Percentiles rank a stretch among this genome's conserved stretches.
phyloP scores from a whole-genome alignment of 306 rosid species.

The Pterocarpus macrocarpus region DNA sequence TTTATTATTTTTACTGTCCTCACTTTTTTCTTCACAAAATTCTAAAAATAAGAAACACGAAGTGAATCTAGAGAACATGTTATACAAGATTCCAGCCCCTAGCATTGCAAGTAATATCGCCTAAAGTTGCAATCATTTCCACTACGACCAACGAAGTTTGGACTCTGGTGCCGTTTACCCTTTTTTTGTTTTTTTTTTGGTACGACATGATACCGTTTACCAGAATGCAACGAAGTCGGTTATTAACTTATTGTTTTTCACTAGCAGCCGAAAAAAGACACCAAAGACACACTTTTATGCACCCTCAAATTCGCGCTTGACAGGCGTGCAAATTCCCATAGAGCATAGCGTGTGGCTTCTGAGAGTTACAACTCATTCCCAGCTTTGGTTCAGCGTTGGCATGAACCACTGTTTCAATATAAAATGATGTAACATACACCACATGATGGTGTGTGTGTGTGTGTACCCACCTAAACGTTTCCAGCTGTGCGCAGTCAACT shows the following conservation, averaged over 20 bases:
- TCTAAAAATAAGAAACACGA: too few relatives aligned
- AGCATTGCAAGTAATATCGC: too few relatives aligned
- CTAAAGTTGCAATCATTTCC: too few relatives aligned
- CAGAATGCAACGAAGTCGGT: neutral
- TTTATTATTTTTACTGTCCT: too few relatives aligned
- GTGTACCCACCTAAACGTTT: slow-evolving; percentile 11
- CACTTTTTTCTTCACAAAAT: too few relatives aligned
- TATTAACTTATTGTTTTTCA: neutral
- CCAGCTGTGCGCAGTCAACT: slow-evolving; percentile 42
- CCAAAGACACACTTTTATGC: neutral
- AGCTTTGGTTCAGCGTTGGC: neutral
- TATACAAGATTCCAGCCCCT: too few relatives aligned
- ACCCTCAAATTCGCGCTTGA: too few relatives aligned
- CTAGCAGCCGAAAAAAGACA: neutral
- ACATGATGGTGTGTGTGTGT: neutral
- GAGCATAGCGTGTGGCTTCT: neutral
- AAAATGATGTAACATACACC: neutral
- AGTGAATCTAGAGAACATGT: too few relatives aligned
- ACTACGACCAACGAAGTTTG: neutral
- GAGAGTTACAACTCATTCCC: slow-evolving; percentile 1
- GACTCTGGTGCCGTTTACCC: neutral
- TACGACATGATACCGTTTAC: neutral
- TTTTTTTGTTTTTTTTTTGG: neutral
- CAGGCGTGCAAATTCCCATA: neutral
- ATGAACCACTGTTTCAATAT: slow-evolving; percentile 21